phyloP scores from a whole-genome alignment of 2,329 filamentous ascomycete genomes.

The Hyphodiscus sp. region DNA sequence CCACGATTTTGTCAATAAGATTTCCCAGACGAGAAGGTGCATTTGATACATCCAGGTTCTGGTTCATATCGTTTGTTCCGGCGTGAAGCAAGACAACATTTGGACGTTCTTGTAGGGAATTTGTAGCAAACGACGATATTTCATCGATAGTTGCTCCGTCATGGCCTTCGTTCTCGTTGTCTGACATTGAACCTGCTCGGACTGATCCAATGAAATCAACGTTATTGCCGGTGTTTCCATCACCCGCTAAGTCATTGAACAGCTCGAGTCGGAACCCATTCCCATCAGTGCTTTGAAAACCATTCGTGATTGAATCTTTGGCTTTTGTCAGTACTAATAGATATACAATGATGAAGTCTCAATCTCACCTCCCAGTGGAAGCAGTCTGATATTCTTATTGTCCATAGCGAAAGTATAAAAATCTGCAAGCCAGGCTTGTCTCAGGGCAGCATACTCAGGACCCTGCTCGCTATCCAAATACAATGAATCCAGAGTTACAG shows the following conservation, averaged over 20 bases:
- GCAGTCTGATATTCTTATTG: slow-evolving; percentile 15
- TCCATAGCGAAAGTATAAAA: no score
- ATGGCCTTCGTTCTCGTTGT: slow-evolving; percentile 22
- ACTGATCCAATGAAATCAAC: slow-evolving; percentile 27
- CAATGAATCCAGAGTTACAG: no score
- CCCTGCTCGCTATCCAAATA: no score
- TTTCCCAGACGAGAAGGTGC: slow-evolving; percentile 29
- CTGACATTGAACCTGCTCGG: slow-evolving; percentile 25
- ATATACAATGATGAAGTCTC: no score
- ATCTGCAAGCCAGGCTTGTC: no score
- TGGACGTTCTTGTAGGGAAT: not conserved
- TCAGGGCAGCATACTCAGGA: no score
- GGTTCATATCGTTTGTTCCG: slow-evolving; percentile 29
- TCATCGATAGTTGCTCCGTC: slow-evolving; percentile 26
- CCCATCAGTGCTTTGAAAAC: slow-evolving; percentile 25
- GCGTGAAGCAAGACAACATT: slow-evolving; percentile 17
- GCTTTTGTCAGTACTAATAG: not conserved
- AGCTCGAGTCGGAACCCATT: slow-evolving; percentile 35
- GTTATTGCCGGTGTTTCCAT: slow-evolving; percentile 5
- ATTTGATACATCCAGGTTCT: slow-evolving; percentile 15
- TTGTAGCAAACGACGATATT: slow-evolving; percentile 13
- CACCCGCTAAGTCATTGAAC: slow-evolving; percentile 12
- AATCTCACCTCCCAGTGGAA: slow-evolving; percentile 25
- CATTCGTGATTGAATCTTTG: slow-evolving; percentile 31
- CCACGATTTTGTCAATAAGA: slow-evolving; percentile 28